Conservation (phyloP, 2,329 filamentous ascomycete genomes). For the Diaporthe humulicola region DNA sequence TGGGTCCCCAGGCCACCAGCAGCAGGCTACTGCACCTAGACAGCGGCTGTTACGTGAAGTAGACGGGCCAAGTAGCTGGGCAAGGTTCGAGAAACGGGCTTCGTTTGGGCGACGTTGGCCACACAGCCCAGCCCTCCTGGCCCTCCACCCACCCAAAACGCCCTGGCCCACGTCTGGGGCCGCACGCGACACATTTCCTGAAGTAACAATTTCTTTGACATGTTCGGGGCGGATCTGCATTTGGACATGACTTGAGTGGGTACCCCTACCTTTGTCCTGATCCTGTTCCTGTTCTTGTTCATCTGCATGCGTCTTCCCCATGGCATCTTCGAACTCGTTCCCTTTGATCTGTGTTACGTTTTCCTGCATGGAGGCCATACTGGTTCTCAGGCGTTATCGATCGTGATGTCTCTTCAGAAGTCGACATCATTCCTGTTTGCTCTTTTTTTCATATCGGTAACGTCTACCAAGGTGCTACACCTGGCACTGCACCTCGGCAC, state of each 20-base stretch:
- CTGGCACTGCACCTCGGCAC: constrained; percentile 19
- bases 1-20: neutral
- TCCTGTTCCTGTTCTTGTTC: constrained; percentile 8
- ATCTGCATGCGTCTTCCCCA: constrained; percentile 13
- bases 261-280: constrained; percentile 23
- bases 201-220: constrained; percentile 31
- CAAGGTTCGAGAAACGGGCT: constrained; percentile 26
- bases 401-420: constrained; percentile 29
- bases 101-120: constrained; percentile 11
- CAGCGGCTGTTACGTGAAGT: constrained; percentile 12
- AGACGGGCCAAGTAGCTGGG: constrained; percentile 25
- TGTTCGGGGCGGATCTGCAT: constrained; percentile 29
- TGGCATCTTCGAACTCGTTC: constrained; percentile 14
- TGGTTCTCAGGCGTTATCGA: constrained; percentile 26
- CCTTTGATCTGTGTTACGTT: constrained; percentile 10
- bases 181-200: constrained; percentile 28
- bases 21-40: constrained; percentile 1
- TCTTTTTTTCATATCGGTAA: constrained; percentile 22
- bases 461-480: constrained; percentile 19
- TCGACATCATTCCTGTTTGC: constrained; percentile 23
- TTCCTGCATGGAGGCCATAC: constrained; percentile 27
- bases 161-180: constrained; percentile 22
- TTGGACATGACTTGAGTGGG: constrained; percentile 24
- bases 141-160: constrained; percentile 29
- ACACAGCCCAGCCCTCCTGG: constrained; percentile 6